Conservation (phyloP, 495 filamentous ascomycete genomes). For the Xylaria acuta region DNA sequence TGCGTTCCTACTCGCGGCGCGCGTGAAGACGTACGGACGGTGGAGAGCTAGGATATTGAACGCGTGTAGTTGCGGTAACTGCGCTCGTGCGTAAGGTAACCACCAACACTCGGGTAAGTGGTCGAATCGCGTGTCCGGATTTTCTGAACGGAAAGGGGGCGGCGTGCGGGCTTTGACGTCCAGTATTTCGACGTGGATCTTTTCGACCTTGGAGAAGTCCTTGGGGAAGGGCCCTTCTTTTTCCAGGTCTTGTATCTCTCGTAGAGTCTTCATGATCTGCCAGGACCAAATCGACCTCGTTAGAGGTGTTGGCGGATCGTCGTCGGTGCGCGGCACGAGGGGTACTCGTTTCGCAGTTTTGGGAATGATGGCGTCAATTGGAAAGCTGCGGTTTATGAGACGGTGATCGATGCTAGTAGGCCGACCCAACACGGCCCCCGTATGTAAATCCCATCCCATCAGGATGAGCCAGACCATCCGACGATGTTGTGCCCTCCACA, state of each 20-base stretch:
- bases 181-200: slow-evolving; percentile 57
- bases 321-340: slow-evolving; percentile 41
- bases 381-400: slow-evolving; percentile 47
- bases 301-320: slow-evolving; percentile 52
- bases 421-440: slow-evolving; percentile 63
- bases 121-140: slow-evolving; percentile 64
- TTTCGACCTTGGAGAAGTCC: slow-evolving; percentile 60
- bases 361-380: slow-evolving; percentile 46
- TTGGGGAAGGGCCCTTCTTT: slow-evolving; percentile 58
- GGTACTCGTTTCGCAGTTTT: slow-evolving; percentile 43
- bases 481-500: slow-evolving; percentile 61
- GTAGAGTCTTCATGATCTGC: slow-evolving; percentile 42
- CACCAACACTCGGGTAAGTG: slow-evolving; percentile 56
- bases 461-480: slow-evolving; percentile 64
- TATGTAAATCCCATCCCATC: slow-evolving; percentile 64
- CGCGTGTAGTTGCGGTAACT: slow-evolving; percentile 53
- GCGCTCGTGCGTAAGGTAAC: slow-evolving; percentile 54
- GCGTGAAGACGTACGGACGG: slow-evolving; percentile 67
- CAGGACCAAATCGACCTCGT: slow-evolving; percentile 48
- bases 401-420: slow-evolving; percentile 60
- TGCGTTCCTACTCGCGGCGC: slow-evolving; percentile 54
- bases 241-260: slow-evolving; percentile 53
- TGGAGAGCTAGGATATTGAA: slow-evolving; percentile 67
- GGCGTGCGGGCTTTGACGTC: slow-evolving; percentile 56
- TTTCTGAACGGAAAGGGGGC: slow-evolving; percentile 56